These are phyloP conservation scores for Mucor lusitanicus DNA, from an alignment of 371 early-diverging fungal genomes.

Conservation along the genomic window DNA sequence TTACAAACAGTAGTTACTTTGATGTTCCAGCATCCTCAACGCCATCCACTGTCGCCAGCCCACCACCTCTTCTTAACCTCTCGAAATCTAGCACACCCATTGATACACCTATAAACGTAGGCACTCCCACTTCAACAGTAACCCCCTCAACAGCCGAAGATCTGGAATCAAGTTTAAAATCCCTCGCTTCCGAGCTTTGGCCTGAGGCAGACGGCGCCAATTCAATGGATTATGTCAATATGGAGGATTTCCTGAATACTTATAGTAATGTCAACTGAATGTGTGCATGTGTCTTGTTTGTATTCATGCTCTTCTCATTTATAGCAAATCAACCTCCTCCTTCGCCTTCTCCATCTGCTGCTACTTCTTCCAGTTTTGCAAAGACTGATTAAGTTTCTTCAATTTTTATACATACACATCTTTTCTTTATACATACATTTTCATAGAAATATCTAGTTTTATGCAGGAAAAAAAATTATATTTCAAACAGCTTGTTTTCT, in stretches of 20 bases:
- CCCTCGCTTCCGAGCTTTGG: constrained; percentile 25
- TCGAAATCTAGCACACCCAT: neutral
- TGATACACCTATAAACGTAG: neutral
- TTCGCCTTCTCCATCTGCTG: neutral
- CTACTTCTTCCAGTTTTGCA: neutral
- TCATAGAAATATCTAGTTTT: neutral
- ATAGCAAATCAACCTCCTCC: neutral
- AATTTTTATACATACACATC: neutral
- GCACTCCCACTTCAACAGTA: neutral
- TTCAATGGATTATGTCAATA: constrained; percentile 26
- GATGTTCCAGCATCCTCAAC: constrained; percentile 7
- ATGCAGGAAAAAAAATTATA: too few species aligned
- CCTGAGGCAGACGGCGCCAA: constrained; percentile 10
- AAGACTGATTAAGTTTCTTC: neutral
- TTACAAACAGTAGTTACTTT: constrained; percentile 23
- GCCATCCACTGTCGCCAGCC: neutral
- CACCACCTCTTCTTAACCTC: neutral
- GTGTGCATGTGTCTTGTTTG: neutral
- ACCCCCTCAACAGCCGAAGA: constrained; percentile 11
- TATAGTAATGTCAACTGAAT: constrained; percentile 27
- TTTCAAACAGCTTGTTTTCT: too few species aligned
- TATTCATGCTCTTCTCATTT: neutral
- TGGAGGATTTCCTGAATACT: constrained; percentile 34
- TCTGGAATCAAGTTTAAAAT: constrained; percentile 22
- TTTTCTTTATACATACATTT: neutral